A percentile compares a stretch with the other conserved stretches of the same genome.
These are phyloP conservation scores for Groenewaldozyma sp. DNA, from an alignment of 1,139 yeast species.

Conservation along the genomic window DNA sequence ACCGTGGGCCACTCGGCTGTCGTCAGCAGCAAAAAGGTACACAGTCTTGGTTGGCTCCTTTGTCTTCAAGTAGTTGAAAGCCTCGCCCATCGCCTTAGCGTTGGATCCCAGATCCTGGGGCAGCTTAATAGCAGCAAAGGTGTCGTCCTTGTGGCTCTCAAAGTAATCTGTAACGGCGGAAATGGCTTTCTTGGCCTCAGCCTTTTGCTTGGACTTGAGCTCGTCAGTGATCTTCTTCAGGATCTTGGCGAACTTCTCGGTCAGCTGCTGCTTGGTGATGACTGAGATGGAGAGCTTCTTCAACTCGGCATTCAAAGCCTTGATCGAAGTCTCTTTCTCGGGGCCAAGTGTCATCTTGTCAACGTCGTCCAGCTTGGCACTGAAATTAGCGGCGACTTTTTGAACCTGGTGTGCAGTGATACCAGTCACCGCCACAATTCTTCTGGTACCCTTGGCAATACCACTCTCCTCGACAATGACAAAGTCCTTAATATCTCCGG, in stretches of 20 bases:
- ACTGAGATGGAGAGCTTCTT: slow-evolving; percentile 80
- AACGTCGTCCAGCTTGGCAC: slow-evolving; percentile 47
- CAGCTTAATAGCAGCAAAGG: slow-evolving; percentile 57
- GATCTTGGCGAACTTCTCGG: slow-evolving; percentile 61
- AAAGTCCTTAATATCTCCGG: slow-evolving; percentile 88
- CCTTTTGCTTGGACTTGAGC: slow-evolving; percentile 76
- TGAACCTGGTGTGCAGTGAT: slow-evolving; percentile 84
- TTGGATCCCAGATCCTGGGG: slow-evolving; percentile 57
- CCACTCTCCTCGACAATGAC: slow-evolving; percentile 91
- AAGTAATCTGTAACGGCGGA: slow-evolving; percentile 74
- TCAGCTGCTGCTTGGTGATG: slow-evolving; percentile 65
- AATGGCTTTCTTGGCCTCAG: slow-evolving; percentile 71
- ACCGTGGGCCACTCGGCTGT: slow-evolving; percentile 87
- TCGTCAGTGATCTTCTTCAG: slow-evolving; percentile 87
- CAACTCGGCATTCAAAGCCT: slow-evolving; percentile 74
- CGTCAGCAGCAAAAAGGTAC: slow-evolving; percentile 71
- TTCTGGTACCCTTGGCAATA: slow-evolving; percentile 96
- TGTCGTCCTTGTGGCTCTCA: slow-evolving; percentile 36
- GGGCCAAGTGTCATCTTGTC: slow-evolving; percentile 48
- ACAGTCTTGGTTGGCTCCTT: slow-evolving; percentile 67
- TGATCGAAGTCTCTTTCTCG: slow-evolving; percentile 65
- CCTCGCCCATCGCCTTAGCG: slow-evolving; percentile 92
- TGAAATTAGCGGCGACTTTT: slow-evolving; percentile 67
- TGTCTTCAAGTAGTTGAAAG: slow-evolving; percentile 74
- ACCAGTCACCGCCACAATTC: slow-evolving; percentile 96